Evolutionary conservation across 169 alveolate genomes (phyloP), one percentile per base, ranked within the genome.

Genomic region (Cryptosporidium meleagridis): DNA sequence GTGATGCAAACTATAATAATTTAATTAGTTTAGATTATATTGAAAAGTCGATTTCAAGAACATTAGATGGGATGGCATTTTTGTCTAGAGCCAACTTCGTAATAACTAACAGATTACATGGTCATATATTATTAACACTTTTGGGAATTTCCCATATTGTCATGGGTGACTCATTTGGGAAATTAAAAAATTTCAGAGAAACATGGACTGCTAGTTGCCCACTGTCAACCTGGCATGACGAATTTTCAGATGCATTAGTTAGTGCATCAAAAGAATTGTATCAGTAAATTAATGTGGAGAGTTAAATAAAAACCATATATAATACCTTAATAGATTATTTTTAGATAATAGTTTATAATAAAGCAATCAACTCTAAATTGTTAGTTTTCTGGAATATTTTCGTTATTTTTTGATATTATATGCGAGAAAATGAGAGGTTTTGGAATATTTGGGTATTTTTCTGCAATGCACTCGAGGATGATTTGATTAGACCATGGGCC

Each of bases 41-140:
- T n/a, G 89, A 80, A 23, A 80, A 65, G 52, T 80, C 89, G 14
- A 29, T 80, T 65, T 80, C 89, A 23, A 80, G 89, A 59, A 80
- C 89, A 61, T 44, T 80, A 21, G 89, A 80, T 80, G 89, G 89
- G 23, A 80, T 80, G 89, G 89, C 89, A 80, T 80, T 80, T 45
- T 67, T 80, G 29, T 80, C 89, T 59, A 80, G 89, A 67, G 89
- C 89, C 33, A 59, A 80, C 41, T 14, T 80, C 39, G 75, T 80
- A 35, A 80, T 80, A 44, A 80, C 89, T 3, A 80, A 80, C 39
- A 80, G 89, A 80, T 80, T 80, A 45, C 89, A 80, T 37, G 89
- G 89, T 5, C 89, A 80, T 48, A 80, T 80, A 9, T 51, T 80
- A 45, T 35, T 80, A 21, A 62, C 52, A 10, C 65, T 80, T 16